Base-by-base conservation (phyloP, 805 yeast genomes). In the Schwanniomyces pseudopolymorphus region DNA sequence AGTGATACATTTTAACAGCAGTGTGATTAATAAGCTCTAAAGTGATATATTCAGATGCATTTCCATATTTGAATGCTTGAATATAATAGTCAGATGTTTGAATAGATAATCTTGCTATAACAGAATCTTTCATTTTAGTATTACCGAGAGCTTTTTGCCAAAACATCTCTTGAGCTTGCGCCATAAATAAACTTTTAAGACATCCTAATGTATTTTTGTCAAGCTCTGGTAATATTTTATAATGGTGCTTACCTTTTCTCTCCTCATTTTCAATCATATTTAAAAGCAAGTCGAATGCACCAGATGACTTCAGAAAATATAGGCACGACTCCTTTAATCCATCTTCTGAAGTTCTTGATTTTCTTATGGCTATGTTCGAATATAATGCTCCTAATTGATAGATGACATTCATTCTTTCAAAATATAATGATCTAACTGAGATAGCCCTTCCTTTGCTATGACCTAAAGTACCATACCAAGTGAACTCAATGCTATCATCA, bases 81-180 rank as follows among this genome's bases (percentile, higher is more conserved):
- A 61, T 56, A 55, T 89, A 91, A 45, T 69, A 80, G 2, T 74
- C 74, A 0, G 87, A 70, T 0, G 82, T 84, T 56, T 84, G 89
- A 4, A 71, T 63, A 0, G 96, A 78, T 39, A 91, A 64, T 54
- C 81, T 79, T 0, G 94, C 76, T 2, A 90, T 65, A 3, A 82
- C 68, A 0, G 84, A 68, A 57, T 86, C 82, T 54, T 83, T 85
- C 55, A 80, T 57, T 10, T 71, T 67, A 14, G 66, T 61, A 33
- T 66, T 61, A 0, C 72, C 63, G 3, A 69, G 44, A 0, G 96
- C 89, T 55, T 84, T 83, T 40, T 78, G 81, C 96, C 97, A 90
- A 42, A 85, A 81, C 10, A 81, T 75, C 58, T 91, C 97, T 63
- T 90, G 96, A 0, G 96, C 94, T 57, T 89, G 96, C 0, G 96